A percentile compares a stretch with the other conserved stretches of the same genome.
Conservation (phyloP, 2,329 filamentous ascomycete genomes). For the Venturia oleaginea region DNA sequence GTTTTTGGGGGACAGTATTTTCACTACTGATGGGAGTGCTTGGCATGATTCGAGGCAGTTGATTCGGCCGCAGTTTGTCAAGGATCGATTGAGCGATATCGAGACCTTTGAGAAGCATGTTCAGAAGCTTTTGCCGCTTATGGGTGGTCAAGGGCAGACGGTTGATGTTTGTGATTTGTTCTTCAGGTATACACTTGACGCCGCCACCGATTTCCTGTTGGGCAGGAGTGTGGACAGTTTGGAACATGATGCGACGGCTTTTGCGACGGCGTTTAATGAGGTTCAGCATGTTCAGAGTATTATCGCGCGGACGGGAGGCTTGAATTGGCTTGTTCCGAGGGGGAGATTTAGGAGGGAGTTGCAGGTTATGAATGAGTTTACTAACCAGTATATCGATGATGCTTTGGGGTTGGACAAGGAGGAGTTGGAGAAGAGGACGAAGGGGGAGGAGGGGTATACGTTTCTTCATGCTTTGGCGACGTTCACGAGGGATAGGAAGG, state of each 20-base stretch:
- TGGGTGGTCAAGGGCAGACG: slow-evolving; percentile 15
- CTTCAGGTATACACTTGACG: slow-evolving; percentile 57
- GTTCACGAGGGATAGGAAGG: slow-evolving; percentile 59
- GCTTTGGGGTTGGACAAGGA: slow-evolving; percentile 59
- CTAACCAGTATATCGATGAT: slow-evolving; percentile 67
- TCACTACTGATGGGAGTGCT: slow-evolving; percentile 25
- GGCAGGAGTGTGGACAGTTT: slow-evolving; percentile 37
- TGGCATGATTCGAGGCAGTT: slow-evolving; percentile 30
- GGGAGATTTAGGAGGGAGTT: slow-evolving; percentile 55
- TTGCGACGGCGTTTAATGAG: slow-evolving; percentile 73
- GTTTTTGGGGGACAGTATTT: slow-evolving; percentile 34
- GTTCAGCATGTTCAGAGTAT: slow-evolving; percentile 67
- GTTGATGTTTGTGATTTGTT: slow-evolving; percentile 52
- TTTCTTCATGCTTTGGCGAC: slow-evolving; percentile 79
- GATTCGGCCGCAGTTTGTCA: slow-evolving; percentile 30
- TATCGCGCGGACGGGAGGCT: slow-evolving; percentile 54
- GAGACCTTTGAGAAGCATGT: slow-evolving; percentile 28
- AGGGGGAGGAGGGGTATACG: slow-evolving; percentile 64
- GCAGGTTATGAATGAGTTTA: slow-evolving; percentile 63
- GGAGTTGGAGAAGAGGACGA: slow-evolving; percentile 65
- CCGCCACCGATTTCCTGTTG: slow-evolving; percentile 59
- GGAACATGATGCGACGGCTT: slow-evolving; percentile 51
- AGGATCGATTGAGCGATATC: slow-evolving; percentile 30
- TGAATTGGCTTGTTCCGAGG: slow-evolving; percentile 55
- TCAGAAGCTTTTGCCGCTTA: slow-evolving; percentile 24